These are phyloP conservation scores for Penicillium verrucosum DNA, from an alignment of 2,329 filamentous ascomycete species.

Conservation along the genomic window DNA sequence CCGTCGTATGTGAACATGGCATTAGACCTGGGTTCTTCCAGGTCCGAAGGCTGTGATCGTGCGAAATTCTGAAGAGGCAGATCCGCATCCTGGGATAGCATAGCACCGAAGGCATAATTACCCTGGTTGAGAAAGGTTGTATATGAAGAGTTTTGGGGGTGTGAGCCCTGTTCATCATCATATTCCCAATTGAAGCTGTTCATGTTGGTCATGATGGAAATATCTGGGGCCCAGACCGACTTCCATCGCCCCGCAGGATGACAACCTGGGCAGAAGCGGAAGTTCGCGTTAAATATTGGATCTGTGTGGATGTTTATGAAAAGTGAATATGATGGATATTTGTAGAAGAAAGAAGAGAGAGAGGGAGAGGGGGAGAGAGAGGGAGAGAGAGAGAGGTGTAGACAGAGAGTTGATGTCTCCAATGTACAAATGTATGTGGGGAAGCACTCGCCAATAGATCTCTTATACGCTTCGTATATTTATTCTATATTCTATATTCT, in stretches of 20 bases:
- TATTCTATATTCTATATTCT: no score
- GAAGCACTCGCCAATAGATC: background rate
- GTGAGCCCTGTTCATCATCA: constrained; percentile 14
- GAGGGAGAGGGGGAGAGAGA: background rate
- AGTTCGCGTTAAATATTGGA: background rate
- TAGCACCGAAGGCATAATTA: constrained; percentile 15
- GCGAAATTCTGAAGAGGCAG: constrained; percentile 17
- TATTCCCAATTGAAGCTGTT: constrained; percentile 15
- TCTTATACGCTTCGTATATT: background rate
- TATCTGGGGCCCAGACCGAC: background rate
- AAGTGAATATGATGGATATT: background rate
- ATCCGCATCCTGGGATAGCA: constrained; percentile 19
- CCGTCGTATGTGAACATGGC: constrained; percentile 28
- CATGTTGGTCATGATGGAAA: constrained; percentile 12
- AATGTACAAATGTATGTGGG: background rate
- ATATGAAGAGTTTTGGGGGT: constrained; percentile 14
- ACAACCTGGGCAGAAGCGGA: background rate
- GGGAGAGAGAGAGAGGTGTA: background rate
- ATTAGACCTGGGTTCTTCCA: constrained; percentile 25
- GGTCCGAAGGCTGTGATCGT: constrained; percentile 7
- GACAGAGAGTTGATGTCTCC: background rate
- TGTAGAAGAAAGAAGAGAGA: background rate
- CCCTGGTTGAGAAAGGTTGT: constrained; percentile 14
- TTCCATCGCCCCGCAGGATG: background rate
- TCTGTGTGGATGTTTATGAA: background rate